A percentile compares a stretch with the other conserved stretches of the same genome.
Conservation (phyloP, 495 filamentous ascomycete genomes). For the Lophiotrema nucula region DNA sequence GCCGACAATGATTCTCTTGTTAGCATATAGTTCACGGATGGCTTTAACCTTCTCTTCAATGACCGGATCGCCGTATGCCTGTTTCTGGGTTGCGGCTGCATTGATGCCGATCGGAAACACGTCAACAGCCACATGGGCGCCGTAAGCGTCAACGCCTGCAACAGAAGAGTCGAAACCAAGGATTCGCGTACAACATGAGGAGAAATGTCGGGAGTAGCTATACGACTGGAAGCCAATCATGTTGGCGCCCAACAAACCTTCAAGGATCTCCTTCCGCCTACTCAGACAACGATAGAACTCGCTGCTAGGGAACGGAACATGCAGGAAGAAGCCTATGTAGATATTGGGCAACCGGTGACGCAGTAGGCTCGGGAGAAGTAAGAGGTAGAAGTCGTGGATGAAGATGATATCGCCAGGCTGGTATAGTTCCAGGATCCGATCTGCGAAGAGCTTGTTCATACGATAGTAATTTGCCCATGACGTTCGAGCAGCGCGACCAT, state of each 20-base stretch:
- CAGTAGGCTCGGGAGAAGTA: conserved; percentile 80
- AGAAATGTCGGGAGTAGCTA: conserved; percentile 88
- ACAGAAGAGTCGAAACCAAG: conserved; percentile 78
- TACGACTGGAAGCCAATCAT: conserved; percentile 91
- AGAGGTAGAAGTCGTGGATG: conserved; percentile 88
- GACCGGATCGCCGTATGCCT: conserved; percentile 65
- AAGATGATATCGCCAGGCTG: conserved; percentile 86
- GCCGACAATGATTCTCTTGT: conserved; percentile 91
- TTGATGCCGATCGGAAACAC: conserved; percentile 92
- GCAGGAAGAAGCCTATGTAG: conserved; percentile 88
- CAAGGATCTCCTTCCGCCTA: conserved; percentile 79
- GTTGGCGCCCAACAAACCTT: conserved; percentile 83
- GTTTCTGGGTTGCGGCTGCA: conserved; percentile 64
- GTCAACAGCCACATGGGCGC: conserved; percentile 80
- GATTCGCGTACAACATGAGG: conserved; percentile 85
- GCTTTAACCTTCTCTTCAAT: conserved; percentile 64
- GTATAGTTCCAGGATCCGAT: conserved; percentile 79
- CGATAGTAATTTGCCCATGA: conserved; percentile 88
- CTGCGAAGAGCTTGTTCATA: conserved; percentile 83
- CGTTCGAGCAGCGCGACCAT: conserved; percentile 73
- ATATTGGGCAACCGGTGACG: conserved; percentile 78
- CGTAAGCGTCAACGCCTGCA: conserved; percentile 82
- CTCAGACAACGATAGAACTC: conserved; percentile 87
- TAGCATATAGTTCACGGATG: conserved; percentile 70
- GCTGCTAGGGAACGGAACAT: conserved; percentile 90